A percentile compares a stretch with the other conserved stretches of the same genome.
Evolutionary conservation across 2,329 filamentous ascomycete species (phyloP).

Genomic region (Endocalyx cinctus): DNA sequence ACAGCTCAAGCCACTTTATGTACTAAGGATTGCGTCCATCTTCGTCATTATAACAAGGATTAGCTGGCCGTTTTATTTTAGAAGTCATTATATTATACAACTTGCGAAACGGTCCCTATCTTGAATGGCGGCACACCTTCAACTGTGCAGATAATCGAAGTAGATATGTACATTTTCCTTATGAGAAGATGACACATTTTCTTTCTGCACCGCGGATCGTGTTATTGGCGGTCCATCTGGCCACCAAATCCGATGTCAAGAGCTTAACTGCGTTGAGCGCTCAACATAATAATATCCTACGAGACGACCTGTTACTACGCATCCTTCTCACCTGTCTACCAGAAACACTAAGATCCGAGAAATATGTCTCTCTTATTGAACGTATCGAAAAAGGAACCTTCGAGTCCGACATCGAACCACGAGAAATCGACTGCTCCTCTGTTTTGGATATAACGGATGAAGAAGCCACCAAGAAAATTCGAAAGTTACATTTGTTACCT

Average conservation of each 20-base stretch:
- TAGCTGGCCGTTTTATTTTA: no score
- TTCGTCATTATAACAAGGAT: no score
- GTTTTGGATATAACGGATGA: slow-evolving; percentile 58
- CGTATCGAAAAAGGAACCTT: slow-evolving; percentile 49
- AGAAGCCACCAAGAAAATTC: slow-evolving; percentile 58
- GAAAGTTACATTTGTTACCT: slow-evolving; percentile 59
- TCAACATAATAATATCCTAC: slow-evolving; percentile 52
- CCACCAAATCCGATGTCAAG: slow-evolving; percentile 60
- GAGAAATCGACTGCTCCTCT: slow-evolving; percentile 48
- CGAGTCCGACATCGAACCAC: slow-evolving; percentile 31
- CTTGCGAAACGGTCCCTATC: no score
- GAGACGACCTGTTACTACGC: slow-evolving; percentile 61
- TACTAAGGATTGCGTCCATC: no score
- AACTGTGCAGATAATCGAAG: no score
- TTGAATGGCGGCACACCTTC: no score
- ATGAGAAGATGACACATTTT: slow-evolving; percentile 29
- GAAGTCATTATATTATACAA: no score
- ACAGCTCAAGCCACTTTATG: no score
- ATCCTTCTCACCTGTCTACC: slow-evolving; percentile 75
- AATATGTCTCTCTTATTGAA: slow-evolving; percentile 58
- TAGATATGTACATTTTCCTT: slow-evolving; percentile 8
- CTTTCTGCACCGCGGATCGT: slow-evolving; percentile 65
- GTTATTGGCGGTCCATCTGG: slow-evolving; percentile 67
- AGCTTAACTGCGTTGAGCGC: slow-evolving; percentile 57
- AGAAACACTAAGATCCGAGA: slow-evolving; percentile 59